Evolutionary conservation across 1,284 basidiomycete genomes (phyloP), one percentile per base, ranked within the genome.

Genomic region (Rhodotorula sp.): DNA sequence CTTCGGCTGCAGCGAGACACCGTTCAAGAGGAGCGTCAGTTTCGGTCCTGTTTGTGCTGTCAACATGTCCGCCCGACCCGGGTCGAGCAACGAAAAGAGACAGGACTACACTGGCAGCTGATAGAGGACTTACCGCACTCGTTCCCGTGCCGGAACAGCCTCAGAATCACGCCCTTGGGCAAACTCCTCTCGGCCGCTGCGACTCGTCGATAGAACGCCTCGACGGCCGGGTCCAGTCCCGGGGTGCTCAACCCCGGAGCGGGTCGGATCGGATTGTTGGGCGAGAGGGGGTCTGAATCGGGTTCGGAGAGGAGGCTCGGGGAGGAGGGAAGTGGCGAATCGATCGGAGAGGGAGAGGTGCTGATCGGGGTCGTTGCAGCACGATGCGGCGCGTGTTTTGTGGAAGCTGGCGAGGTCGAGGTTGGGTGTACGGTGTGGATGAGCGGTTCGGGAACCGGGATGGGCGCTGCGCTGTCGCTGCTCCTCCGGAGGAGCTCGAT

Each of bases 231-330:
- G 15, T 72, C 60, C 16, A 39, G 67, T 12, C 65, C 65, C 3
- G 62, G 69, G 23, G 54, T 59, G 5, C 67, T 58, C 39, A 54
- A 54, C 5, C 64, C 57, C 57, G 64, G 65, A 15, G 62, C 48
- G 14, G 73, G 69, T 14, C 74, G 69, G 7, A 78, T 67, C 3
- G 78, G 77, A 65, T 79, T 79, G 73, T 79, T 79, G 0, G 76
- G 77, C n/a, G 75, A 77, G 23, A 79, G 66, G 2, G 72, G 20
- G 63, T 79, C 78, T n/a, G 72, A 34, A 47, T 58, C 67, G 29
- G 70, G 65, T 47, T 67, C 57, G 20, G 60, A 48, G 34, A 63
- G 47, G 51, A 48, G 20, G 39, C 39, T 43, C 39, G 39, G 39
- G 14, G 39, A 43, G 14, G 58, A 51, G 16, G 58, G 31, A 23